Base-by-base conservation (phyloP, 305 asterid genomes). In the Solanum hybrid region DNA sequence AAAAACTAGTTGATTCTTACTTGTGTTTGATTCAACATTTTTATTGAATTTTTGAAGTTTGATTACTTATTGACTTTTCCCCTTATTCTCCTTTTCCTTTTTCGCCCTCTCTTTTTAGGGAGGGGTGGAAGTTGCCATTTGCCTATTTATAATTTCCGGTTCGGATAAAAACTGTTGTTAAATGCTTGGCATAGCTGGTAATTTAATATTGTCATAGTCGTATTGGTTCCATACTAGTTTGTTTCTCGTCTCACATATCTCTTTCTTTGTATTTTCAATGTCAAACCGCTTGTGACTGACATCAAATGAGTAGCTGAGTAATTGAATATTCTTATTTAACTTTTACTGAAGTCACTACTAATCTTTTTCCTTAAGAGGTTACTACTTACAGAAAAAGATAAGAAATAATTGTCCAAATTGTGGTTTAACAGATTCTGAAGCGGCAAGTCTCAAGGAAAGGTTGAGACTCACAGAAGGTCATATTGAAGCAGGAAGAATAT, bases 401-500 rank as follows among this genome's bases (percentile, higher is more conserved):
- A 85, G 74, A 46, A 83, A 51, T 85, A 85, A 85, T 57, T 22
- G 20, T 33, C 51, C 51, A 85, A 85, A 33, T 85, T 61, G 36
- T 89, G 90, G 37, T 87, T 71, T 92, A 86, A 67, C 96, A 96
- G 98, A 94, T 88, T 90, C 81, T 87, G 95, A 91, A 89, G 93
- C 91, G 89, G 97, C 91, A 89, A 93, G 88, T 87, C 93, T 95
- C 91, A 95, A 93, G 90, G 90, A 93, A 87, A 95, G 96, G 89
- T 87, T 95, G 85, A 94, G 92, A 97, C 96, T 93, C 90, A 96
- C 98, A 22, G 98, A 97, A 93, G 96, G 97, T 88, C 99, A 97
- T 90, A 88, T 97, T 92, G 99, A 98, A 94, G 98, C 99, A 42
- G 99, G 99, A 91, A 93, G 99, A 89, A 91, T 98, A 87, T 93